These are phyloP conservation scores for Carex scoparia DNA, from an alignment of 176 grass and related monocot species.

Conservation along the genomic window DNA sequence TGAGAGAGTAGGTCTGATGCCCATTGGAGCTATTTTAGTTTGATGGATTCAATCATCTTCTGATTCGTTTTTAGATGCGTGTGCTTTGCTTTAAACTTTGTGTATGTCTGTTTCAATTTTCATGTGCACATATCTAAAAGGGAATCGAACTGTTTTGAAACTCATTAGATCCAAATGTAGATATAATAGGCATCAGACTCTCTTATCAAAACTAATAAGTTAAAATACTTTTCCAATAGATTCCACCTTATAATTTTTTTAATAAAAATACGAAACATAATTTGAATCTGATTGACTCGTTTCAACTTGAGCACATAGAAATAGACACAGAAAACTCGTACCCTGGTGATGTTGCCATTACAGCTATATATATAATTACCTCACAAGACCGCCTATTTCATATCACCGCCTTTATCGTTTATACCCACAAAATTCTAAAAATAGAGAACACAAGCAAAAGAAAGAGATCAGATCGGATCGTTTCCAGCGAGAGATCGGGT, in stretches of 20 bases:
- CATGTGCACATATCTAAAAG: no score
- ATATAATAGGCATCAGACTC: no score
- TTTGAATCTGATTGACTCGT: neutral
- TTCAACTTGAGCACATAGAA: neutral
- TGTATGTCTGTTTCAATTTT: no score
- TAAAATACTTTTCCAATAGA: neutral
- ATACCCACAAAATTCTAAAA: neutral
- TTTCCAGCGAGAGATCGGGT: slow-evolving; percentile 10
- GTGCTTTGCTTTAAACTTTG: no score
- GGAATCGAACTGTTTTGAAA: no score
- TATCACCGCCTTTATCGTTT: neutral
- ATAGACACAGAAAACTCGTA: neutral
- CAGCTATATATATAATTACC: neutral
- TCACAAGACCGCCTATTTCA: neutral
- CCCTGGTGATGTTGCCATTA: neutral
- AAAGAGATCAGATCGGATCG: neutral
- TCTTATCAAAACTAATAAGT: neutral
- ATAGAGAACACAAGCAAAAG: neutral
- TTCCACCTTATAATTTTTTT: neutral
- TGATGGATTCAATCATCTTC: no score
- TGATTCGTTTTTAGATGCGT: no score
- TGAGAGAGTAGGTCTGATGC: no score
- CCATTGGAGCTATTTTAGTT: no score
- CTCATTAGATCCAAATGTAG: no score
- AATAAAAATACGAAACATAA: neutral